These are phyloP conservation scores for Volvox africanus DNA, from an alignment of 139 green algal species.

Conservation along the genomic window DNA sequence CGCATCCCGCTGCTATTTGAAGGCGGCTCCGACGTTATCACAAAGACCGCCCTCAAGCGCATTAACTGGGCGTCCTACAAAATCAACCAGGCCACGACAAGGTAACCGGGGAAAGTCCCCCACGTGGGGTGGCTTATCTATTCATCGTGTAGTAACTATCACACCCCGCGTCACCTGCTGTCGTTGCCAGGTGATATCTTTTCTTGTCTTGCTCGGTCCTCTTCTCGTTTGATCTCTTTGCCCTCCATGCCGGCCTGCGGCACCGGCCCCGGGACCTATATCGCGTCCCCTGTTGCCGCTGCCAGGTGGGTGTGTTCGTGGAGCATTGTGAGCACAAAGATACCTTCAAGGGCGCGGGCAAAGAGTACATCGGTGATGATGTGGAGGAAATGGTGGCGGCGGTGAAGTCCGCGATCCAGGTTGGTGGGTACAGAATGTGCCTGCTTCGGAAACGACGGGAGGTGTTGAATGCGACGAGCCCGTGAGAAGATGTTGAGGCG, in stretches of 20 bases:
- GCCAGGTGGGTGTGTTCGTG: constrained; percentile 95
- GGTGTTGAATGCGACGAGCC: no score
- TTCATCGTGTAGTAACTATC: no score
- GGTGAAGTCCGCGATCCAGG: constrained; percentile 86
- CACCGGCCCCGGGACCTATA: no score
- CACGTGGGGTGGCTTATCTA: no score
- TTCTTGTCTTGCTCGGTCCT: no score
- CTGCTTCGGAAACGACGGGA: no score
- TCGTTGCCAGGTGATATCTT: no score
- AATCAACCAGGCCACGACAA: constrained; percentile 95
- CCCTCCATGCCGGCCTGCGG: no score
- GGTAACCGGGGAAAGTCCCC: constrained; percentile 54
- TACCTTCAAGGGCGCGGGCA: constrained; percentile 98
- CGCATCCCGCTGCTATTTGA: constrained; percentile 98
- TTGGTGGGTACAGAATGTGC: neutral
- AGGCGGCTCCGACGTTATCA: constrained; percentile 93
- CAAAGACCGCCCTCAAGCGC: constrained; percentile 89
- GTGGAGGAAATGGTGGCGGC: constrained; percentile 92
- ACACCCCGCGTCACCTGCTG: no score
- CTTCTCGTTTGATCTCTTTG: no score
- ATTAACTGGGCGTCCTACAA: constrained; percentile 97
- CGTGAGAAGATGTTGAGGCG: no score
- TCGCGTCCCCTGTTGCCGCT: no score
- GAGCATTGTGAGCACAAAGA: constrained; percentile 97
- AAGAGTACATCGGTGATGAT: constrained; percentile 99